Percentiles rank a stretch among this genome's conserved stretches.
These are phyloP conservation scores for Metrosideros polymorpha DNA, from an alignment of 441 rosid genomes.

Conservation along the genomic window DNA sequence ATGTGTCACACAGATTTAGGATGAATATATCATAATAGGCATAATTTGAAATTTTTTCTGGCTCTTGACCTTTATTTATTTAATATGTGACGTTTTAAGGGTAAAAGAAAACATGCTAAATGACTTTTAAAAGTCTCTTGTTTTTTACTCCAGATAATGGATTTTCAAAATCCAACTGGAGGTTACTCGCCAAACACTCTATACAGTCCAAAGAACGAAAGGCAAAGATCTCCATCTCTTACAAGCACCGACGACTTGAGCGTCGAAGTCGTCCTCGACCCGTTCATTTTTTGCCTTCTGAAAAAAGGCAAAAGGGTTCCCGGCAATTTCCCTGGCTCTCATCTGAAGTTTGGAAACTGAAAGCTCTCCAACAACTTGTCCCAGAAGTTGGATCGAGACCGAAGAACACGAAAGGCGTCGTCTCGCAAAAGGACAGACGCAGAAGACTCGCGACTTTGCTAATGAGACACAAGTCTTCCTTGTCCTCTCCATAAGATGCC, in stretches of 20 bases:
- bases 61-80: too few species aligned
- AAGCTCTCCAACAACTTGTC: neutral
- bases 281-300: neutral
- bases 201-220: too few species aligned
- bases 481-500: neutral
- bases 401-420: neutral
- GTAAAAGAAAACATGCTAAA: too few species aligned
- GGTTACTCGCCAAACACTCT: neutral
- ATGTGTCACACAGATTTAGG: too few species aligned
- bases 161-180: too few species aligned
- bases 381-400: neutral
- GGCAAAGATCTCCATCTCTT: neutral
- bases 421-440: neutral
- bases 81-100: too few species aligned
- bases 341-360: neutral
- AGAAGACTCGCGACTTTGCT: neutral
- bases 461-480: neutral
- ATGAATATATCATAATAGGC: too few species aligned
- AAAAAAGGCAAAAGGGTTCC: too few species aligned
- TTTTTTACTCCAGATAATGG: neutral
- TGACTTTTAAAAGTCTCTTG: neutral
- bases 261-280: too few species aligned
- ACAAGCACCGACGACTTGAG: too few species aligned
- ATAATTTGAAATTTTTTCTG: too few species aligned
- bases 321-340: neutral